Conservation (phyloP, 129 eudicot genomes). For the Chrysanthemum seticuspe region DNA sequence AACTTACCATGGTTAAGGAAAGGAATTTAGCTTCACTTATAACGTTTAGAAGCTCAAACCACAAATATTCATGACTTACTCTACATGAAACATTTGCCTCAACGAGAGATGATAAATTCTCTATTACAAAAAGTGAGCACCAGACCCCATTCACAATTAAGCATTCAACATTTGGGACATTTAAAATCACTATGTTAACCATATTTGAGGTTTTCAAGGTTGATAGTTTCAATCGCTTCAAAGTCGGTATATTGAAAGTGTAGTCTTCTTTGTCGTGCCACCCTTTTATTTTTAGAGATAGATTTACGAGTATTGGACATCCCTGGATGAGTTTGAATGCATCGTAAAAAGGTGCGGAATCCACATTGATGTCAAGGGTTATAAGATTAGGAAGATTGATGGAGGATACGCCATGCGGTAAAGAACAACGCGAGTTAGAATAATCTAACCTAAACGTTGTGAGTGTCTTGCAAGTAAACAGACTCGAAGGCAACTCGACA, state of each 20-base stretch:
- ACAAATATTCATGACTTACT: background rate
- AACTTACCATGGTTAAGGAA: background rate
- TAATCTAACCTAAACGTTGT: background rate
- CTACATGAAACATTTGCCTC: background rate
- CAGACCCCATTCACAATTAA: background rate
- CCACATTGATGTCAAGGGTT: slow-evolving; percentile 7
- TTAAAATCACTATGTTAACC: slow-evolving; percentile 10
- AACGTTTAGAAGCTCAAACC: slow-evolving; percentile 2
- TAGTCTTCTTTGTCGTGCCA: background rate
- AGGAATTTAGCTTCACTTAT: background rate
- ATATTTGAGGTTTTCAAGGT: background rate
- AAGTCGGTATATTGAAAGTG: slow-evolving; percentile 9
- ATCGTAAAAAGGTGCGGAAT: background rate
- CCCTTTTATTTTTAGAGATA: background rate
- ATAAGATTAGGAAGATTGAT: slow-evolving; percentile 7
- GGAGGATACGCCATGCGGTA: background rate
- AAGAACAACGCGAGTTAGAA: background rate
- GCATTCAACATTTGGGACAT: slow-evolving; percentile 20
- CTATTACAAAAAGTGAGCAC: background rate
- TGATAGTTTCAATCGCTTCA: slow-evolving; percentile 10
- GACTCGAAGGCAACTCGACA: slow-evolving; percentile 6
- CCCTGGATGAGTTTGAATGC: slow-evolving; percentile 14
- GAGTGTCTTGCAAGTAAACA: slow-evolving; percentile 25
- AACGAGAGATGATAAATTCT: background rate
- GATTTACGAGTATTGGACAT: slow-evolving; percentile 15